Percentiles rank a stretch among this genome's conserved stretches.
These are phyloP conservation scores for Apiosordaria backusii DNA, from an alignment of 495 filamentous ascomycete species.

Conservation along the genomic window DNA sequence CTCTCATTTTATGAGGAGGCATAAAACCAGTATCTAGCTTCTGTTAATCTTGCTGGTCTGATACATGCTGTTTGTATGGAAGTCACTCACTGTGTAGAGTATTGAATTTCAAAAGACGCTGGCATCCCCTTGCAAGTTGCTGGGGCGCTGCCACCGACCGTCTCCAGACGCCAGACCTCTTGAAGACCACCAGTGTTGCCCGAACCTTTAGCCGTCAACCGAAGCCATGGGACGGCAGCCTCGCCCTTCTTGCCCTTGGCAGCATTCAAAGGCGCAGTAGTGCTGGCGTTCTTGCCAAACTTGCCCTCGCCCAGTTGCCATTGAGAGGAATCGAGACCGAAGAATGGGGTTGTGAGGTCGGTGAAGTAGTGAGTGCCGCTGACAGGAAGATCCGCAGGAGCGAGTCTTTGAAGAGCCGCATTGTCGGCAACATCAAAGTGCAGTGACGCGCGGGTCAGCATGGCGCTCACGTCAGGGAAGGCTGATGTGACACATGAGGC, in stretches of 20 bases:
- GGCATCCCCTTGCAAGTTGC: constrained; percentile 66
- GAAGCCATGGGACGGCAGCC: constrained; percentile 70
- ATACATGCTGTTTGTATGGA: background rate
- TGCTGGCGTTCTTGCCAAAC: constrained; percentile 53
- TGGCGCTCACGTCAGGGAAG: constrained; percentile 58
- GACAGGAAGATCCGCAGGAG: constrained; percentile 55
- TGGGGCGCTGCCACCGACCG: constrained; percentile 76
- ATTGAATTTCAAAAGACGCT: constrained; percentile 65
- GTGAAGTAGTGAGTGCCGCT: constrained; percentile 80
- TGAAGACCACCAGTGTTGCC: constrained; percentile 57
- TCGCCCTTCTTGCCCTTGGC: constrained; percentile 48
- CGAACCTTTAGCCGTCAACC: constrained; percentile 50
- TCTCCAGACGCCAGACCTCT: constrained; percentile 82
- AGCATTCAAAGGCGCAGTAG: constrained; percentile 57
- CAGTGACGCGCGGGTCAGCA: constrained; percentile 54
- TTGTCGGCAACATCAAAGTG: constrained; percentile 47
- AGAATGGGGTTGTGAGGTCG: constrained; percentile 65
- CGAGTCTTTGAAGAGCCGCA: constrained; percentile 34
- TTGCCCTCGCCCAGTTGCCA: constrained; percentile 58
- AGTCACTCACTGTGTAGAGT: constrained; percentile 71
- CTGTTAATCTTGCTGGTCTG: constrained; percentile 12
- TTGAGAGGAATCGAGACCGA: constrained; percentile 60
- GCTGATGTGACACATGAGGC: constrained; percentile 71
- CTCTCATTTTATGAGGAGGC: constrained; percentile 11
- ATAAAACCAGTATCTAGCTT: constrained; percentile 42